Percentiles rank a stretch among this genome's conserved stretches.
These are phyloP conservation scores for Colletotrichum musicola DNA, from an alignment of 2,329 filamentous ascomycete species.

Conservation along the genomic window DNA sequence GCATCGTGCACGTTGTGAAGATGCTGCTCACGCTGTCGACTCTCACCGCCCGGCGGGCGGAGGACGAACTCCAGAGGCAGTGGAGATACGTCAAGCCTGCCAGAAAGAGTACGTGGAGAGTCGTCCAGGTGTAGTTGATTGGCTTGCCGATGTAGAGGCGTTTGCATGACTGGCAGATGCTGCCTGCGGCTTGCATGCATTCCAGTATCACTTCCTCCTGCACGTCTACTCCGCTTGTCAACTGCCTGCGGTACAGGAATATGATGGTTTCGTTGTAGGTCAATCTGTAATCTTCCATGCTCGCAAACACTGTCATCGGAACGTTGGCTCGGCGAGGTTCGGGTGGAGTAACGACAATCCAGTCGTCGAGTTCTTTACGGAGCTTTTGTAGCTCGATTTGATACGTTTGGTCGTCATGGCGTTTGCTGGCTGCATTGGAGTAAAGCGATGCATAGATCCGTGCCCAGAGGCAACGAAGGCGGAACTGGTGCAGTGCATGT, in stretches of 20 bases:
- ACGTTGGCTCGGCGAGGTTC: not conserved
- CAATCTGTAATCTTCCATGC: constrained; percentile 31
- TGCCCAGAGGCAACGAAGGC: constrained; percentile 30
- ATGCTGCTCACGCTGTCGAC: constrained; percentile 43
- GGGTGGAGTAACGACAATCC: not conserved
- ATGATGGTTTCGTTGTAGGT: constrained; percentile 42
- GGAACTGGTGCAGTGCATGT: constrained; percentile 18
- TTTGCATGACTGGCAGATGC: constrained; percentile 31
- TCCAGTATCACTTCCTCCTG: constrained; percentile 42
- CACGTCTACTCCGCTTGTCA: constrained; percentile 36
- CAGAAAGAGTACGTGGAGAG: constrained; percentile 31
- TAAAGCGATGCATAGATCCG: constrained; percentile 17
- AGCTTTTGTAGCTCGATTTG: not conserved
- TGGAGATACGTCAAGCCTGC: constrained; percentile 43
- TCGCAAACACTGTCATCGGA: constrained; percentile 29
- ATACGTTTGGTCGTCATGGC: not conserved
- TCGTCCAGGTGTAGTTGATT: constrained; percentile 33
- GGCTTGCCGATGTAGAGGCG: constrained; percentile 19
- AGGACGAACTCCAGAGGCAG: constrained; percentile 49
- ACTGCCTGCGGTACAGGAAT: constrained; percentile 42
- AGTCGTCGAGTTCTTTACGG: constrained; percentile 26
- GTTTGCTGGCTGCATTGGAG: not conserved
- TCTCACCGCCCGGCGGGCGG: constrained; percentile 31
- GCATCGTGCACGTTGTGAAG: constrained; percentile 47
- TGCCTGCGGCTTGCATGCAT: constrained; percentile 38